Evolutionary conservation across 441 rosid species (phyloP), one percentile per base, ranked within the genome.

Genomic region (Mallotus japonicus): DNA sequence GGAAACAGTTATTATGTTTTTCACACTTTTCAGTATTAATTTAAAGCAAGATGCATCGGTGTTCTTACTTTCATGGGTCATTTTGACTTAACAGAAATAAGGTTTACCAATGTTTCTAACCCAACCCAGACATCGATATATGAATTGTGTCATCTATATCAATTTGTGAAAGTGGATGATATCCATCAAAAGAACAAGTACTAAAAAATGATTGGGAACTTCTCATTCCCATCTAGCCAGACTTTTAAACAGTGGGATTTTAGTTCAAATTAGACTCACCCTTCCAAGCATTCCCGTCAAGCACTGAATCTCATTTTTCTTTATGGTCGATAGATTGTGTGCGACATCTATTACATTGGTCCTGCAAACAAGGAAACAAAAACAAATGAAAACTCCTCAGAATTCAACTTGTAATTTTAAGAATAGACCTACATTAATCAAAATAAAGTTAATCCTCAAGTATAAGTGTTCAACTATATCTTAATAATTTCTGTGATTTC

Each of bases 321-420:
- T 92, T 5, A 78, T 81, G 20, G 75, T 69, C 65, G 90, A 80
- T 60, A 92, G 46, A 84, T 80, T 75, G 34, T 57, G 69, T 62
- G 85, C 83, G 47, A 86, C 78, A 62, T 89, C 96, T 83, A 75
- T 76, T 71, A 92, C 68, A 74, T 88, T 87, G 64, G 85, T 88
- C 88, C 98, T 92, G 83, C 74, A 81, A 70, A 76, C 17, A 28
- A 79, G 67, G 74, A 67, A 76, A 28, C 55, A 13, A 8, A 72
- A n/a, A 32, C 15, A 61, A 61, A 61, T 22, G 6, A 61, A 65
- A 42, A 46, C 22, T 37, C 46, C 59, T 16, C 6, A 34, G 22
- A 32, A 44, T 42, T 8, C 13, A 50, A 42, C 19, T 37, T 14
- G 72, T 24, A 50, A 55, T 62, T 14, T 59, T 49, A 77, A 37